phyloP scores from a whole-genome alignment of 176 grass and related monocot genomes.

The Alloteropsis semialata region DNA sequence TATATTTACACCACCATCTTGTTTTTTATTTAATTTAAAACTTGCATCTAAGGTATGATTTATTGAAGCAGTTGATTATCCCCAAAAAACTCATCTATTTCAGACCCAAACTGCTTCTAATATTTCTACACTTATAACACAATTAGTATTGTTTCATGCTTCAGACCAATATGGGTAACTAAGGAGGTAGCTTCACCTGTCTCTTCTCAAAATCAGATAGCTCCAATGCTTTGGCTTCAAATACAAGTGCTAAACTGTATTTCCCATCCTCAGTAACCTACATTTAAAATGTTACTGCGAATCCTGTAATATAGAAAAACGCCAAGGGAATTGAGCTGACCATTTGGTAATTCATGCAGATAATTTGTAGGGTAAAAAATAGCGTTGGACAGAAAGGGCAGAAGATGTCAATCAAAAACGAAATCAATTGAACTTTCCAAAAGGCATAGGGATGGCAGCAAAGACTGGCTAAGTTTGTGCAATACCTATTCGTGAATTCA shows the following conservation, averaged over 20 bases:
- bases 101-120: not conserved
- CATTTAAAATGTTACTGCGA: slow-evolving; percentile 17
- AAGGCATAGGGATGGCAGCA: not conserved
- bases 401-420: not conserved
- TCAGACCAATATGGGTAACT: not conserved
- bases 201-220: slow-evolving; percentile 63
- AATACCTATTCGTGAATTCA: not conserved
- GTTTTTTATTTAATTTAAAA: not conserved
- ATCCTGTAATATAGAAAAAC: not conserved
- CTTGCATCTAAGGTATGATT: not conserved
- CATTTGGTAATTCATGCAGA: not conserved
- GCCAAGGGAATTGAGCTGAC: not conserved
- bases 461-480: not conserved
- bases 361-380: not conserved
- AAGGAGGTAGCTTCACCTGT: slow-evolving; percentile 41
- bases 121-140: no score
- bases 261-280: slow-evolving; percentile 50
- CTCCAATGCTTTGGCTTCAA: slow-evolving; percentile 53
- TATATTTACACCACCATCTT: not conserved
- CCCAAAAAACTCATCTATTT: slow-evolving; percentile 2
- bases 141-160: not conserved
- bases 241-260: slow-evolving; percentile 46
- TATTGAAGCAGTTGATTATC: not conserved
- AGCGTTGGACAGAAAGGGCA: not conserved
- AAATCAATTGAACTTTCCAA: not conserved